Percentiles rank a stretch among this genome's conserved stretches.
Conservation (phyloP, 192 early-diverging fungal genomes). For the Entrophospora sp. region DNA sequence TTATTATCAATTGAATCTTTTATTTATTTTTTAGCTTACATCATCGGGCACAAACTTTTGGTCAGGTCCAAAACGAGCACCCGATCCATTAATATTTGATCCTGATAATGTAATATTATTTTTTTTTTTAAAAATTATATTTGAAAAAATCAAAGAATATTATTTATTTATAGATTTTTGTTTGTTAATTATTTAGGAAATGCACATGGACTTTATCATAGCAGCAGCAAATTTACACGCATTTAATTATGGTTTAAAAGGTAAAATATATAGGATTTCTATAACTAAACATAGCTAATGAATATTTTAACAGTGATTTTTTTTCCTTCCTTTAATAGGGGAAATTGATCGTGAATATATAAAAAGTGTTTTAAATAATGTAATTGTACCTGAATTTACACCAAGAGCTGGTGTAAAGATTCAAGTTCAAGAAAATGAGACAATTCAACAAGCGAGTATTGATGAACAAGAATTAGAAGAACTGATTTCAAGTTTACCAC, state of each 20-base stretch:
- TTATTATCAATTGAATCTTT: not conserved
- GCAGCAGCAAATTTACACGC: conserved; percentile 90
- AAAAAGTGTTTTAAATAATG: conserved; percentile 43
- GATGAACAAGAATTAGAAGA: conserved; percentile 55
- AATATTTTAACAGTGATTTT: too few species aligned
- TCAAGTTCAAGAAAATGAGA: conserved; percentile 87
- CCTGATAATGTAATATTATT: conserved; percentile 50
- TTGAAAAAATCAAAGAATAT: not conserved
- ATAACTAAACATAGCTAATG: too few species aligned
- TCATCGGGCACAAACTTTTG: conserved; percentile 89
- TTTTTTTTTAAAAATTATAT: not conserved
- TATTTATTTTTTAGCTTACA: conserved; percentile 45
- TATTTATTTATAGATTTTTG: not conserved
- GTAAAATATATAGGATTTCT: too few species aligned
- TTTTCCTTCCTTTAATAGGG: not conserved
- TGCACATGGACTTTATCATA: conserved; percentile 87
- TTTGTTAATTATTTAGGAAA: conserved; percentile 24
- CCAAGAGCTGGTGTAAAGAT: conserved; percentile 95
- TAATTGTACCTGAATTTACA: conserved; percentile 72
- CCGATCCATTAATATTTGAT: conserved; percentile 76
- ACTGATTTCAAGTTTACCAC: conserved; percentile 61
- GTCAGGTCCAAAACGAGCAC: conserved; percentile 95
- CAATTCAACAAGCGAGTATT: conserved; percentile 34
- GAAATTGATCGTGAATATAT: conserved; percentile 67
- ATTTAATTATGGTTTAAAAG: conserved; percentile 92